Conservation (phyloP, 2,329 filamentous ascomycete species). For the Nemania sp. region DNA sequence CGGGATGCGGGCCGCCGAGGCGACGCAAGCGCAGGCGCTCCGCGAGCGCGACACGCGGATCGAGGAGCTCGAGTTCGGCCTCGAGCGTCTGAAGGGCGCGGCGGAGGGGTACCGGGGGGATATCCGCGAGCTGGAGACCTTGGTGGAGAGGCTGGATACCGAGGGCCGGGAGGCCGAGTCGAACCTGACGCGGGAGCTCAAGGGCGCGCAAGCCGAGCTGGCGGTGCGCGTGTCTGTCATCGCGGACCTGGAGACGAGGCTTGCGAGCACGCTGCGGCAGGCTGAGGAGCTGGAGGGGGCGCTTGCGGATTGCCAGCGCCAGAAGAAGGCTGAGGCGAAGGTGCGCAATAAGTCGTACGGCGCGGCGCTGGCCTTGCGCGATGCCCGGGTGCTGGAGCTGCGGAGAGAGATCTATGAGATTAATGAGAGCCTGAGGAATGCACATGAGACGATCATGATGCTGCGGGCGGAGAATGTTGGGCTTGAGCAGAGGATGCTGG, state of each 20-base stretch:
- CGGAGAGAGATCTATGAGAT: slow-evolving; percentile 62
- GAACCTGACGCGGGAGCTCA: slow-evolving; percentile 52
- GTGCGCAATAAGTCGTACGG: slow-evolving; percentile 59
- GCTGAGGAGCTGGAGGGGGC: slow-evolving; percentile 48
- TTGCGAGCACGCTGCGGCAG: slow-evolving; percentile 57
- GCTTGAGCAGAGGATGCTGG: slow-evolving; percentile 52
- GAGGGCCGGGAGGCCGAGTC: slow-evolving; percentile 52
- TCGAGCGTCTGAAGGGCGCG: slow-evolving; percentile 64
- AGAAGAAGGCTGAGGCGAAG: slow-evolving; percentile 45
- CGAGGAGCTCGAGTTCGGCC: slow-evolving; percentile 62
- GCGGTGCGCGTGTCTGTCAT: slow-evolving; percentile 50
- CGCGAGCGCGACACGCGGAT: slow-evolving; percentile 56
- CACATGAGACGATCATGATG: slow-evolving; percentile 60
- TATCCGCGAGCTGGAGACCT: slow-evolving; percentile 63
- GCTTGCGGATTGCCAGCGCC: slow-evolving; percentile 53
- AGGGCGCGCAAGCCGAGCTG: slow-evolving; percentile 52
- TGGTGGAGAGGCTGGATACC: slow-evolving; percentile 63
- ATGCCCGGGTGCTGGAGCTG: slow-evolving; percentile 63
- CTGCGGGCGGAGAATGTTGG: slow-evolving; percentile 61
- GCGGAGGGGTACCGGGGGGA: slow-evolving; percentile 66
- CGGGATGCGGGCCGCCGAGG: slow-evolving; percentile 51
- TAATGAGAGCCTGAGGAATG: slow-evolving; percentile 54
- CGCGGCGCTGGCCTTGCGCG: slow-evolving; percentile 61
- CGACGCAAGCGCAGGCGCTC: slow-evolving; percentile 47
- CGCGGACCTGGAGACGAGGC: slow-evolving; percentile 58